These are phyloP conservation scores for Saccharomyces pastorianus DNA, from an alignment of 1,139 yeast genomes.

Conservation along the genomic window DNA sequence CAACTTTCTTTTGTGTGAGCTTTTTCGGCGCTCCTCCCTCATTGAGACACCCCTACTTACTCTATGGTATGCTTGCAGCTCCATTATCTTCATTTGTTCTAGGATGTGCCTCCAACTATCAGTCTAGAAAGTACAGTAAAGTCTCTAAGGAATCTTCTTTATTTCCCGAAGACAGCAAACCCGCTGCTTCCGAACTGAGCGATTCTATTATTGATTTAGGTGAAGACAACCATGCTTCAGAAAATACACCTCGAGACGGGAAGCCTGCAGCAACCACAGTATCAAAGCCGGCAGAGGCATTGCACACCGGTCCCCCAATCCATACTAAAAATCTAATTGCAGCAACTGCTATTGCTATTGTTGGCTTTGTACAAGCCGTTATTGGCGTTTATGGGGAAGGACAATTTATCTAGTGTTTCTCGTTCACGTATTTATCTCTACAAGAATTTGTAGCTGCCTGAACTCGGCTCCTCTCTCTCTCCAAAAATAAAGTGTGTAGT, in stretches of 20 bases:
- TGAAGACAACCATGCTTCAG: constrained; percentile 2
- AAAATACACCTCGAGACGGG: constrained; percentile 6
- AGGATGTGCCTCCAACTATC: constrained; percentile 4
- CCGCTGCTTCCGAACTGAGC: constrained; percentile 10
- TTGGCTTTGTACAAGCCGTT: constrained; percentile 26
- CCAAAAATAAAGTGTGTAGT: neutral
- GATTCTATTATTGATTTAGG: constrained; percentile 29
- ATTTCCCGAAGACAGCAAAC: constrained; percentile 2
- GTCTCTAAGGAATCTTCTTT: constrained; percentile 1
- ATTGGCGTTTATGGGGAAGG: constrained; percentile 31
- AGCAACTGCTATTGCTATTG: constrained; percentile 13
- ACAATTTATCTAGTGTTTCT: constrained; percentile 8
- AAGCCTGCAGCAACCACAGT: constrained; percentile 5
- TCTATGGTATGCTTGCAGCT: constrained; percentile 29
- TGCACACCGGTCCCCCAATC: constrained; percentile 10
- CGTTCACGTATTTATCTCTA: constrained; percentile 6
- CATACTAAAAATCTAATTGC: constrained; percentile 15
- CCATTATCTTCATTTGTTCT: constrained; percentile 24
- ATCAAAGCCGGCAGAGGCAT: constrained; percentile 6
- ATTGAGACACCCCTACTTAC: constrained; percentile 32
- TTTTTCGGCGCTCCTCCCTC: constrained; percentile 29
- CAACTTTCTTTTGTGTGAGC: constrained; percentile 29
- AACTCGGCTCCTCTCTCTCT: neutral
- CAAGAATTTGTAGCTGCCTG: constrained; percentile 6
- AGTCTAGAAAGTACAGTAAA: constrained; percentile 6